Base-by-base conservation (phyloP, 1,284 basidiomycete species). In the Boletus semigastroideus region DNA sequence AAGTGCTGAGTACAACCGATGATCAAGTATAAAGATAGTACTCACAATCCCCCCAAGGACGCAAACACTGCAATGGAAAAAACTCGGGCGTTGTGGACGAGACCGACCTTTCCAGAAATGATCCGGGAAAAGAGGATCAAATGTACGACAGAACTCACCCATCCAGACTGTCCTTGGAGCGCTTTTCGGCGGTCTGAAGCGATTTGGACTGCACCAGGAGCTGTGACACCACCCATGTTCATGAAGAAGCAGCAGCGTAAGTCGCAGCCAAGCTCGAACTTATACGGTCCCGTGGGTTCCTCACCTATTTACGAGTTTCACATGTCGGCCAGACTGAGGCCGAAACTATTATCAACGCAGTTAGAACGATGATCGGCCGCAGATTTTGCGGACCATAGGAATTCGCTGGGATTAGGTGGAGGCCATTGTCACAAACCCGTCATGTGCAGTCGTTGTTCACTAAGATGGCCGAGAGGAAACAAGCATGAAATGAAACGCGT, bases 31-130 rank as follows among this genome's bases (percentile, higher is more conserved):
- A 25, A 25, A 25, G 25, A 25, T 3, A 6, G 11, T 17, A 73
- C 83, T 70, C 63, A 86, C 83, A 87, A 61, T 59, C 85, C 85
- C 67, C 85, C 85, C 25, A 87, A 72, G 13, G 84, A 86, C 5
- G 85, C 85, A 61, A 87, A 87, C n/a, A 88, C 76, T 12, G 84
- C 79, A 48, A 85, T 84, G 17, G 76, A 69, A 57, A 87, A 86
- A 36, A 86, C 70, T 54, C 74, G 76, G 31, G 76, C 72, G 61
- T 87, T 87, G 54, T 80, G 78, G 14, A 87, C 69, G 34, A 87
- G 70, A 3, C 83, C 85, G 51, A 75, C 77, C 85, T 86, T 59
- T 16, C 17, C 27, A 25, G 11, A 27, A 34, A 40, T 13, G 28
- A 37, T 48, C 45, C n/a, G 57, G 34, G 25, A 39, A 4, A 22